These are phyloP conservation scores for Musa balbisiana DNA, from an alignment of 202 grass and related monocot species.

Conservation along the genomic window DNA sequence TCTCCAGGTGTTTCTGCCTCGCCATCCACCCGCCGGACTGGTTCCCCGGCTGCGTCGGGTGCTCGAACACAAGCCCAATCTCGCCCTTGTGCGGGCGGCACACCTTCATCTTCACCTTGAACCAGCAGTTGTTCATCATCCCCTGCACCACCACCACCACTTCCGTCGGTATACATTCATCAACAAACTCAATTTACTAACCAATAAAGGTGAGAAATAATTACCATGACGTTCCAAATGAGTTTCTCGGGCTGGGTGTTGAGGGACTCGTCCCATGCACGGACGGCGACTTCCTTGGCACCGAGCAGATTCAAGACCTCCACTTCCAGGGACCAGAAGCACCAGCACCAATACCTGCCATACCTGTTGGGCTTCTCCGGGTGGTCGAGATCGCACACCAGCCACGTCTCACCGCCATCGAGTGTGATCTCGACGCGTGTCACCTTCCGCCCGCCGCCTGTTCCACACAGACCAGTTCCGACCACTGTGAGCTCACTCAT, in stretches of 20 bases:
- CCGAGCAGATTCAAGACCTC: constrained; percentile 7
- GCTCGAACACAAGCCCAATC: constrained; percentile 36
- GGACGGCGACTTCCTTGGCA: constrained; percentile 10
- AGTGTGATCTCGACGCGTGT: constrained; percentile 5
- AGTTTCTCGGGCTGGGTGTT: constrained; percentile 9
- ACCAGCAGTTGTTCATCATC: constrained; percentile 42
- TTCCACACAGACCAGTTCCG: background rate
- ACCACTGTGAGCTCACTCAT: too few relatives aligned
- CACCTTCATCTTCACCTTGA: constrained; percentile 51
- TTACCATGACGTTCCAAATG: constrained; percentile 2
- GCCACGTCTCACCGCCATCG: constrained; percentile 18
- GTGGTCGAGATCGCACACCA: background rate
- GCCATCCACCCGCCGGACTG: constrained; percentile 79
- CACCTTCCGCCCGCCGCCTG: constrained; percentile 15
- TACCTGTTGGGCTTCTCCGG: constrained; percentile 18
- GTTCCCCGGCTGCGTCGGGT: constrained; percentile 58
- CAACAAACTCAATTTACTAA: background rate
- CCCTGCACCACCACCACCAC: background rate
- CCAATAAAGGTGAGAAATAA: background rate
- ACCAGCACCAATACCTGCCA: constrained; percentile 22
- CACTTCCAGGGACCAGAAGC: constrained; percentile 18
- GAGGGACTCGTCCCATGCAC: constrained; percentile 7
- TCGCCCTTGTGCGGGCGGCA: constrained; percentile 63
- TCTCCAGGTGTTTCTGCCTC: constrained; percentile 43
- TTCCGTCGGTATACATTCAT: background rate